phyloP scores from a whole-genome alignment of 2,329 filamentous ascomycete species.

The Colletotrichum euphorbiae region DNA sequence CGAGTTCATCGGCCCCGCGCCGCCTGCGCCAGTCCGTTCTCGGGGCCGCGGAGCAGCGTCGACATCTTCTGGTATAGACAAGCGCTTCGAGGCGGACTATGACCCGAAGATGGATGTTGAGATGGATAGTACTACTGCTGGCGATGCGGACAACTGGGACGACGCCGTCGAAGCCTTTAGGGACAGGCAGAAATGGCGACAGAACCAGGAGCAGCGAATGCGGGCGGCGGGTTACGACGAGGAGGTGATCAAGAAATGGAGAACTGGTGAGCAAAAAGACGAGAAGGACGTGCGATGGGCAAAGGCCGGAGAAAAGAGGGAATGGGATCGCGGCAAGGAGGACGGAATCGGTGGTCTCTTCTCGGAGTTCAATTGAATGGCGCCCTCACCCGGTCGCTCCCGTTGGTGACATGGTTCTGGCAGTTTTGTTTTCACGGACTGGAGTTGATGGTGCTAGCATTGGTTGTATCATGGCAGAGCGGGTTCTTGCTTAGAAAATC shows the following conservation, averaged over 20 bases:
- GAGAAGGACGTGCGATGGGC: conserved; percentile 78
- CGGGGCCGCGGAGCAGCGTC: conserved; percentile 78
- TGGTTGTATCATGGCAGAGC: background rate
- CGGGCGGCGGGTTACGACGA: conserved; percentile 83
- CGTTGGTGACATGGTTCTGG: background rate
- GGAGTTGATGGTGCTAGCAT: background rate
- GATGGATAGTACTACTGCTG: conserved; percentile 59
- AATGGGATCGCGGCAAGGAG: conserved; percentile 70
- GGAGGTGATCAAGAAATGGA: conserved; percentile 78
- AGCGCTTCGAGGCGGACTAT: conserved; percentile 78
- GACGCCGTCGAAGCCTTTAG: conserved; percentile 81
- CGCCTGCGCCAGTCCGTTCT: conserved; percentile 62
- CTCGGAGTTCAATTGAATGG: conserved; percentile 37
- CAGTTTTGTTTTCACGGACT: background rate
- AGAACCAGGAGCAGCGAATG: conserved; percentile 80
- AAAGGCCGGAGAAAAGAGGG: conserved; percentile 72
- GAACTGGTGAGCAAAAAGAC: conserved; percentile 65
- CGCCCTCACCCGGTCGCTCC: background rate
- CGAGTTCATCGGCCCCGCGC: conserved; percentile 80
- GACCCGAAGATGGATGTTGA: conserved; percentile 68
- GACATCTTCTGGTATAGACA: conserved; percentile 77
- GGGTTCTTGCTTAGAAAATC: background rate
- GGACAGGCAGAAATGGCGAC: conserved; percentile 83
- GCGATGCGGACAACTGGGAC: conserved; percentile 75
- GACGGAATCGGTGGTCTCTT: conserved; percentile 34